Evolutionary conservation across 495 filamentous ascomycete genomes (phyloP).

Genomic region (Copromyces sp.): DNA sequence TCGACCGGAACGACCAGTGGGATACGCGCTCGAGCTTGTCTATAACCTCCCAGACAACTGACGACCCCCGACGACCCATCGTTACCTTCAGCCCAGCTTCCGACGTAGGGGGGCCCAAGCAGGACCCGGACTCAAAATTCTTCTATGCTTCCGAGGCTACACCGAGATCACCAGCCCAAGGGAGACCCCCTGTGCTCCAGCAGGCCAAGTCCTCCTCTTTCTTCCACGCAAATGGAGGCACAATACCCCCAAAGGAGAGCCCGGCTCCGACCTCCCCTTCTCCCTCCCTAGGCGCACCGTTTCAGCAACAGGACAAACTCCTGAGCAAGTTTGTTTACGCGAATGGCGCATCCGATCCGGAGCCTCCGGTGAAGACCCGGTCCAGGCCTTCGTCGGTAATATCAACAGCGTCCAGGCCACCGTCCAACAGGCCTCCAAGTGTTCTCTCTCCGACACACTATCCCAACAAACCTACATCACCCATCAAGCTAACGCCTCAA

Average conservation of each 20-base stretch:
- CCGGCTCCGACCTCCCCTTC: conserved; percentile 20
- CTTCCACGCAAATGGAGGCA: conserved; percentile 43
- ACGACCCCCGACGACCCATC: conserved; percentile 17
- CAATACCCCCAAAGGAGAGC: conserved; percentile 16
- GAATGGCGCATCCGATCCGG: conserved; percentile 41
- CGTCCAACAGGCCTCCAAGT: conserved; percentile 18
- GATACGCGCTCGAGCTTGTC: conserved; percentile 29
- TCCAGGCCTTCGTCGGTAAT: conserved; percentile 26
- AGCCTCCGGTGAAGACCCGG: conserved; percentile 12
- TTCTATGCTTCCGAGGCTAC: conserved; percentile 66
- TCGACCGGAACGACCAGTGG: conserved; percentile 31
- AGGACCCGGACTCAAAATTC: conserved; percentile 48
- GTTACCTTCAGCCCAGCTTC: conserved; percentile 26
- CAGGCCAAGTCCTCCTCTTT: conserved; percentile 41
- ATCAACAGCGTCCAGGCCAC: conserved; percentile 30
- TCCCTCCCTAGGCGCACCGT: conserved; percentile 22
- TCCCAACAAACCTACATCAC: conserved; percentile 31
- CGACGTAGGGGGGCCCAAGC: conserved; percentile 19
- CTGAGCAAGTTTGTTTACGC: conserved; percentile 70
- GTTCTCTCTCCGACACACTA: conserved; percentile 13
- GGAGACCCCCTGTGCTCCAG: conserved; percentile 12
- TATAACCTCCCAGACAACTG: conserved; percentile 19
- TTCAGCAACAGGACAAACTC: conserved; percentile 21
- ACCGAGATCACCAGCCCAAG: conserved; percentile 15
- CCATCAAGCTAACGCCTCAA: conserved; percentile 29